A percentile compares a stretch with the other conserved stretches of the same genome.
Evolutionary conservation across 345 rosid genomes (phyloP).

Genomic region (Eucalyptus lansdowneana): DNA sequence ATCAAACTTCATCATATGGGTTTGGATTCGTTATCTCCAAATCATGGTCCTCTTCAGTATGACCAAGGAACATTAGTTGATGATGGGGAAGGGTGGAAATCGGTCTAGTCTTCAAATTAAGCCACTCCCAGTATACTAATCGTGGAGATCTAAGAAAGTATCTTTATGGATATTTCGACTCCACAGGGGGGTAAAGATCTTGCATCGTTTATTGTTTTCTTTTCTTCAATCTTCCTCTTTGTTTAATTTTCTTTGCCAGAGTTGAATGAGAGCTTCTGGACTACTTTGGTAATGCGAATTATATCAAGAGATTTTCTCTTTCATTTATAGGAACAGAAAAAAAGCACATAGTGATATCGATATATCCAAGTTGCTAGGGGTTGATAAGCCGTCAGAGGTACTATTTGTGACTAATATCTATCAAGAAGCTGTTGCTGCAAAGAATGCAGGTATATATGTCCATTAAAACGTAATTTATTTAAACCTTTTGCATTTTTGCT

Average conservation of each 20-base stretch:
- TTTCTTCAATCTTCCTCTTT: neutral
- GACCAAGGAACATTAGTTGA: slow-evolving; percentile 8
- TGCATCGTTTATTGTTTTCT: neutral
- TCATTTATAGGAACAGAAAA: slow-evolving; percentile 50
- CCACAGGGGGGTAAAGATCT: slow-evolving; percentile 43
- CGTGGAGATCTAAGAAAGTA: slow-evolving; percentile 76
- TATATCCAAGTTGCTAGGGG: slow-evolving; percentile 58
- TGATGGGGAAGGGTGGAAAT: neutral
- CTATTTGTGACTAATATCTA: slow-evolving; percentile 68
- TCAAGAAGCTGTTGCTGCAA: slow-evolving; percentile 87
- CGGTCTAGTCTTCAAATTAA: neutral
- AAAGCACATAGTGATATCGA: slow-evolving; percentile 49
- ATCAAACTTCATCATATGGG: slow-evolving; percentile 78
- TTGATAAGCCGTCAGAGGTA: slow-evolving; percentile 69
- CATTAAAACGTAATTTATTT: neutral
- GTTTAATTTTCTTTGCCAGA: neutral
- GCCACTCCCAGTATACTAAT: slow-evolving; percentile 17
- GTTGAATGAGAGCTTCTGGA: neutral
- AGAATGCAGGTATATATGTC: slow-evolving; percentile 51
- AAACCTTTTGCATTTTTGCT: neutral
- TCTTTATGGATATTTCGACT: slow-evolving; percentile 70
- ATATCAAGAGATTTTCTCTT: neutral
- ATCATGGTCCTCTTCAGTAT: slow-evolving; percentile 46
- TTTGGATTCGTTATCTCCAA: slow-evolving; percentile 56
- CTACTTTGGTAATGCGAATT: neutral